Conservation (phyloP, 2,329 filamentous ascomycete genomes). For the Calonectria multiphialidica region DNA sequence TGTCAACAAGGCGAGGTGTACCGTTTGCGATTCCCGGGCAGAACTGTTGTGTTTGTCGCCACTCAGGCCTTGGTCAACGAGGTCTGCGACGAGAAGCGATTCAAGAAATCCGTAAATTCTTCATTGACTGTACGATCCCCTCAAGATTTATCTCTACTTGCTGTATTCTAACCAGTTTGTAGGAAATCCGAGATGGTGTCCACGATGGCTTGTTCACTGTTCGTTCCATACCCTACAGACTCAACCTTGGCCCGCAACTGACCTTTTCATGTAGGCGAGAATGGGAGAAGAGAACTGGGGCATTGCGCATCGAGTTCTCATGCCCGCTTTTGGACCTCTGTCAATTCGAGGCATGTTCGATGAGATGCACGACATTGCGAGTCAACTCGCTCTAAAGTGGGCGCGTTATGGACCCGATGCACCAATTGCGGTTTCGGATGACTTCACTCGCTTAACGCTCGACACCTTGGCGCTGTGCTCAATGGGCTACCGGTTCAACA, state of each 20-base stretch:
- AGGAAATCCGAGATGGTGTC: conserved; percentile 70
- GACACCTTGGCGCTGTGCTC: conserved; percentile 78
- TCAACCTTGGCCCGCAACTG: conserved; percentile 20
- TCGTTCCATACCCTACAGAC: conserved; percentile 22
- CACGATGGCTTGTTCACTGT: conserved; percentile 77
- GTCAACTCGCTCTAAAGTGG: conserved; percentile 76
- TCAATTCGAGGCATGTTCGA: conserved; percentile 76
- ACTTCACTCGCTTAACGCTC: conserved; percentile 77
- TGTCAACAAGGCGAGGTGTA: conserved; percentile 26
- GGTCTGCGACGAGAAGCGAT: conserved; percentile 72
- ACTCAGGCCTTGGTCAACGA: conserved; percentile 72
- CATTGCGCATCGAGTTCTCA: conserved; percentile 72
- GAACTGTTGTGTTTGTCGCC: conserved; percentile 58
- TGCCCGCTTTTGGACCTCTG: conserved; percentile 77
- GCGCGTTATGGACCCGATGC: conserved; percentile 69
- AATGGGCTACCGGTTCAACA: conserved; percentile 80
- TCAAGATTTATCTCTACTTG: neutral
- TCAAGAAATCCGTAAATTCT: conserved; percentile 67
- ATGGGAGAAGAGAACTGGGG: conserved; percentile 71
- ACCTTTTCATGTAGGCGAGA: conserved; percentile 49
- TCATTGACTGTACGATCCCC: conserved; percentile 54
- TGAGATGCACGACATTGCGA: conserved; percentile 75
- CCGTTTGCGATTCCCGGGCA: conserved; percentile 26
- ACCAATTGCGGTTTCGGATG: conserved; percentile 71
- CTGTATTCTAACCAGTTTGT: neutral